Base-by-base conservation (phyloP, 176 grass and related monocot species). In the Carex pumila region DNA sequence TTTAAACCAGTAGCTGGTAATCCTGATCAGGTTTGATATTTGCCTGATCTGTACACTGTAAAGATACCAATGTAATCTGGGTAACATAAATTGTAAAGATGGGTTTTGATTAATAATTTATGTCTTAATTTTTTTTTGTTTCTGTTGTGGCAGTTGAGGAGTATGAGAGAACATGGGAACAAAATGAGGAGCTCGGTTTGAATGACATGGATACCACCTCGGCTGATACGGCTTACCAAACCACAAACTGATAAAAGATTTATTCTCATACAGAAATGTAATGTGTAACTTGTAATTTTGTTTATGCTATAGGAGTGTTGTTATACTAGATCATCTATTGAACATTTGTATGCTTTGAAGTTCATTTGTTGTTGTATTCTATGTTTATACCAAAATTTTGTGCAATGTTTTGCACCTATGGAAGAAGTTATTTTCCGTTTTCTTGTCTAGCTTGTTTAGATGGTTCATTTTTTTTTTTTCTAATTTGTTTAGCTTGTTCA, bases 141-240 rank as follows among this genome's bases (percentile, higher is more conserved):
- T 79, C 61, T 53, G 5, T 56, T 32, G 18, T 78, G 50, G 22
- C 89, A 95, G 96, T 92, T 45, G 96, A 93, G 78, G 91, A 99
- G 83, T 99, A 95, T 58, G 50, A 91, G 66, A 90, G 96, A 86
- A 89, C 84, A 29, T 95, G 85, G 87, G 96, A 95, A 84, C 96
- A 99, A 79, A 99, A 99, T 12, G 96, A 99, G 81, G 96, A 99
- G 67, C 87, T 94, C 43, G 93, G 96, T 30, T 85, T 99, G 86
- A 95, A 99, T 82, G 91, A 99, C 84, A 99, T 99, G 93, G 96
- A 99, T 78, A 99, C 96, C 17, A 95, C 96, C 0, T 90, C 85
- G 0, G 96, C 93, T 0, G 96, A 99, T 68, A 65, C 25, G 0
- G 96, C 93, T 78, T 98, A 98, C 85, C 82, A 76, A 50, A 85